Base-by-base conservation (phyloP, 495 filamentous ascomycete genomes). In the Aspergillus nidulans region DNA sequence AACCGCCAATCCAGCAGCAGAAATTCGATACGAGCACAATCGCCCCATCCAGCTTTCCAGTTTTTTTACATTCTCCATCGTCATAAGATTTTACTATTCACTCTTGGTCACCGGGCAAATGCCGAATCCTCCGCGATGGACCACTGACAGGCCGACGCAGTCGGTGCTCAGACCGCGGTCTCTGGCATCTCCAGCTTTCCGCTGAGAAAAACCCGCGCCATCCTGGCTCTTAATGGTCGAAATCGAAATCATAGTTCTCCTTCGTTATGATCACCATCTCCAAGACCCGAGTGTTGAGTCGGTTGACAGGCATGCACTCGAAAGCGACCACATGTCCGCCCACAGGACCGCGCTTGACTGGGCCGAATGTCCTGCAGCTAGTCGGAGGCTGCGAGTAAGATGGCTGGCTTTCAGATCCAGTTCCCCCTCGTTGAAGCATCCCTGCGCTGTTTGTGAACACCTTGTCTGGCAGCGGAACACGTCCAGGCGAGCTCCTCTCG, bases 271-370 rank as follows among this genome's bases (percentile, higher is more conserved):
- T 45, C 42, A 25, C 42, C 42, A 21, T 26, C 49, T 39, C 36
- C 36, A 39, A 39, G 36, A 39, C 36, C 18, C 12, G 36, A 39
- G 15, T 16, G 36, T 16, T 4, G 10, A 30, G 10, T 10, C 26
- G 10, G 10, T 30, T 39, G 15, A 45, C 21, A 45, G 19, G n/a
- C 41, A 13, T 62, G 53, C 63, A 62, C 52, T 62, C 15, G 56
- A 59, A 52, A 62, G 58, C 54, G 54, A 57, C 63, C 59, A 65
- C 63, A 65, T 65, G 63, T 65, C 59, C 60, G 47, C 51, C 48
- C 56, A 57, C 43, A 45, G 52, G 36, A 43, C 46, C 45, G 25
- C 51, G 49, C 53, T 53, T 58, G 59, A 52, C 51, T 56, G 56
- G 54, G n/a, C 26, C 49, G 55, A 49, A 45, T 43, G 19, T 18